Evolutionary conservation across 2,329 filamentous ascomycete genomes (phyloP).

Genomic region (Hypoxylon sp.): DNA sequence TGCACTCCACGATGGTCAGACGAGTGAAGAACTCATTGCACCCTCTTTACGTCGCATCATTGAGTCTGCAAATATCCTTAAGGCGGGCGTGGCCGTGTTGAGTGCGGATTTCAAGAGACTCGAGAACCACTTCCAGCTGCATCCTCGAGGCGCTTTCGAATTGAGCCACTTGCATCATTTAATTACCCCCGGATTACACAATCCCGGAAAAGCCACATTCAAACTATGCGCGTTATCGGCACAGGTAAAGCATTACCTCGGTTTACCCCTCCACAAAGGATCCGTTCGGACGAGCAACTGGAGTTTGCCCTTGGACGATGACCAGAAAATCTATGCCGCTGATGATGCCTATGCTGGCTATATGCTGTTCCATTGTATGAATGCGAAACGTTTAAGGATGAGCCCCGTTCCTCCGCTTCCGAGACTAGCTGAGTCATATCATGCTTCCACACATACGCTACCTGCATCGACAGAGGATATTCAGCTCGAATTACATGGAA

Average conservation of each 20-base stretch:
- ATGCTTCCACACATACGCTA: constrained; percentile 1
- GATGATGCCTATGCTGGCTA: constrained; percentile 50
- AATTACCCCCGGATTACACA: constrained; percentile 24
- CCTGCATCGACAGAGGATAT: no score
- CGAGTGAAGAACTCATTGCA: constrained; percentile 47
- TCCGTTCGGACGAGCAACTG: constrained; percentile 45
- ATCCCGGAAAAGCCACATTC: constrained; percentile 36
- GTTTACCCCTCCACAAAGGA: constrained; percentile 48
- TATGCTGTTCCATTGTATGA: constrained; percentile 52
- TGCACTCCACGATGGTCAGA: constrained; percentile 46
- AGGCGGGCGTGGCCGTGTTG: constrained; percentile 47
- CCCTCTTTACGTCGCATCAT: constrained; percentile 48
- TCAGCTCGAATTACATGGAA: no score
- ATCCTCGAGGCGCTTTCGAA: constrained; percentile 48
- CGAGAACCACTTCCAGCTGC: constrained; percentile 36
- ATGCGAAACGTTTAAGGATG: constrained; percentile 47
- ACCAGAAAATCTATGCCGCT: constrained; percentile 47
- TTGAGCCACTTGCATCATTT: constrained; percentile 48
- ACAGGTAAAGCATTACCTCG: constrained; percentile 46
- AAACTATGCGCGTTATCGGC: constrained; percentile 36
- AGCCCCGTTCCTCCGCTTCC: constrained; percentile 43
- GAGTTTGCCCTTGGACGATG: constrained; percentile 37
- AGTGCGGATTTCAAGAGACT: constrained; percentile 46
- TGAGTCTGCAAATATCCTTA: constrained; percentile 47
- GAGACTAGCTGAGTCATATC: constrained; percentile 40